Evolutionary conservation across 495 filamentous ascomycete species (phyloP).

Genomic region (Lasiosphaeriaceae sp.): DNA sequence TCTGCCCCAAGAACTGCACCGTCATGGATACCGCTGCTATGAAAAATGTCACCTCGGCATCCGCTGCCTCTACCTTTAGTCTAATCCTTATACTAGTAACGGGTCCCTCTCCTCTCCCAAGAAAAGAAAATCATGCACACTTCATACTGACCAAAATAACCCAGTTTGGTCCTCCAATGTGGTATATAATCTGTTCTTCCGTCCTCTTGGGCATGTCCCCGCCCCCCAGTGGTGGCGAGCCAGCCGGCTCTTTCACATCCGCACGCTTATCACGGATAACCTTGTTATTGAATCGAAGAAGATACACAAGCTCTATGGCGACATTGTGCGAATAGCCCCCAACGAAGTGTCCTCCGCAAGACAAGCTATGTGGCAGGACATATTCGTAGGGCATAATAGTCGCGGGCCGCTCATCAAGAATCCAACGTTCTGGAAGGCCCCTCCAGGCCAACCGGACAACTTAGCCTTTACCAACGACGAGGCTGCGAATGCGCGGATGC

Average conservation of each 20-base stretch:
- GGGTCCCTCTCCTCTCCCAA: too few relatives aligned
- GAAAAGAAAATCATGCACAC: too few relatives aligned
- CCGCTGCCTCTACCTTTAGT: too few relatives aligned
- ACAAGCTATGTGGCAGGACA: neutral
- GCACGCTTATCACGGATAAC: too few relatives aligned
- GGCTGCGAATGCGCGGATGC: neutral
- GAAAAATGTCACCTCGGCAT: too few relatives aligned
- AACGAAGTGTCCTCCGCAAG: neutral
- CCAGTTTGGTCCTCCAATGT: neutral
- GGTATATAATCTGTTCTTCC: slow-evolving; percentile 5
- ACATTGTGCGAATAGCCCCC: neutral
- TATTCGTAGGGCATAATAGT: neutral
- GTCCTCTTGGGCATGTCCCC: neutral
- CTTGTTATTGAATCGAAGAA: too few relatives aligned
- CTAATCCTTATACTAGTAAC: too few relatives aligned
- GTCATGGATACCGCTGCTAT: too few relatives aligned
- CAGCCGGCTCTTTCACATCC: neutral
- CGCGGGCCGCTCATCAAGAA: neutral
- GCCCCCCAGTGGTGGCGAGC: neutral
- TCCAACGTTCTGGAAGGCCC: neutral
- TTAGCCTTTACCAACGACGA: neutral
- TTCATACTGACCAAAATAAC: too few relatives aligned
- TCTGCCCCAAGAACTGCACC: too few relatives aligned
- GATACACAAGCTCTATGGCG: neutral
- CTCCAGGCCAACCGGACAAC: neutral